Percentiles rank a stretch among this genome's conserved stretches.
These are phyloP conservation scores for Daldinia decipiens DNA, from an alignment of 495 filamentous ascomycete species.

Conservation along the genomic window DNA sequence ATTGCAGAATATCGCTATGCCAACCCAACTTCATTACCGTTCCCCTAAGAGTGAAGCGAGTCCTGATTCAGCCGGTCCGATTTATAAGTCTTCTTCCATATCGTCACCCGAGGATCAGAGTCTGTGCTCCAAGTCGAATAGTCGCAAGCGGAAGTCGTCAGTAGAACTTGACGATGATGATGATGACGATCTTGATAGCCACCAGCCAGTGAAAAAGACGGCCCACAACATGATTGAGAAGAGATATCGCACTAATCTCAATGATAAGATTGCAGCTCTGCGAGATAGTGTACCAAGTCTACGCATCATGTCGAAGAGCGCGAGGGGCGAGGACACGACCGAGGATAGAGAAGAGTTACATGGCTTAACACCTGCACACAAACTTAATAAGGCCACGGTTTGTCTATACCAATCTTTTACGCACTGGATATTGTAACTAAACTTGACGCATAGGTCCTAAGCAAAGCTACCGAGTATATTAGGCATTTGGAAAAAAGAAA, in stretches of 20 bases:
- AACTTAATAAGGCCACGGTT: constrained; percentile 94
- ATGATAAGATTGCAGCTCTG: constrained; percentile 94
- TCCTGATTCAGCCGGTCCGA: constrained; percentile 56
- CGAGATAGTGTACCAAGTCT: constrained; percentile 90
- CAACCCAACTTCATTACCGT: constrained; percentile 62
- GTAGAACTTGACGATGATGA: constrained; percentile 61
- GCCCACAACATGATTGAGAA: constrained; percentile 99
- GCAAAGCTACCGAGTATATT: constrained; percentile 97
- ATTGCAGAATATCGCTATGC: constrained; percentile 66
- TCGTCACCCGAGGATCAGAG: constrained; percentile 59
- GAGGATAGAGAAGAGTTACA: constrained; percentile 82
- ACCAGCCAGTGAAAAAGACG: constrained; percentile 89
- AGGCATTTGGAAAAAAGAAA: constrained; percentile 91
- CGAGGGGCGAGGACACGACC: constrained; percentile 71
- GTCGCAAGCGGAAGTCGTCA: constrained; percentile 72
- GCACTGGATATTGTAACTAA: constrained; percentile 19
- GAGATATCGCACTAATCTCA: constrained; percentile 93
- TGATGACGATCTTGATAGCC: constrained; percentile 63
- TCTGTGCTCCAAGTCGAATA: constrained; percentile 58
- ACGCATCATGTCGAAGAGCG: constrained; percentile 76
- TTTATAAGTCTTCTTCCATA: constrained; percentile 54
- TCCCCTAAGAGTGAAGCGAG: constrained; percentile 63
- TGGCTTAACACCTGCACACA: constrained; percentile 81
- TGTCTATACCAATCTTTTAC: constrained; percentile 33
- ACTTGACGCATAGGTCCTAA: constrained; percentile 65